Evolutionary conservation across 2,329 filamentous ascomycete genomes (phyloP).

Genomic region (Penicillium sp.): DNA sequence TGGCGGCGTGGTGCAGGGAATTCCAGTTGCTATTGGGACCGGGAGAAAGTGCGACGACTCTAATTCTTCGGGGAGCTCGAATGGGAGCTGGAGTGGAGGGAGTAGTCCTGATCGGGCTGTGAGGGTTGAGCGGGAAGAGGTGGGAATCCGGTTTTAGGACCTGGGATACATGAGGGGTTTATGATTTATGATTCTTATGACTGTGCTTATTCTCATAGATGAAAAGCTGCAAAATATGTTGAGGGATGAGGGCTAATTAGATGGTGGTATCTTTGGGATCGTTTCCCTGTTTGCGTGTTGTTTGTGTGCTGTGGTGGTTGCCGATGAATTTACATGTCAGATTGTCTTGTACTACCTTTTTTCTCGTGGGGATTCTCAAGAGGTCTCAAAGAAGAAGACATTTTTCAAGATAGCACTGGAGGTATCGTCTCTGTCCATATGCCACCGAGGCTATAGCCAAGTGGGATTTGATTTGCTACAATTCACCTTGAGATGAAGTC

Average conservation of each 20-base stretch:
- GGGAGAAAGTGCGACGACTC: conserved; percentile 56
- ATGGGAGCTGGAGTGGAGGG: conserved; percentile 54
- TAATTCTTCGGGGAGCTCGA: conserved; percentile 42
- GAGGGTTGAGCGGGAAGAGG: conserved; percentile 5
- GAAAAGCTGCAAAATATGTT: background rate
- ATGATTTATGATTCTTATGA: conserved; percentile 29
- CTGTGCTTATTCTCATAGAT: background rate
- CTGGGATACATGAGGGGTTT: background rate
- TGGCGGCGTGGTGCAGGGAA: conserved; percentile 59
- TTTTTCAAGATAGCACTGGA: too few species aligned
- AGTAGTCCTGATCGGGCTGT: conserved; percentile 52
- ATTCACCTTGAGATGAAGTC: too few species aligned
- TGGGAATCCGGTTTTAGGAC: background rate
- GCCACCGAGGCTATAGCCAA: too few species aligned
- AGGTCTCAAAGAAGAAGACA: background rate
- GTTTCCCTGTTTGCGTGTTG: conserved; percentile 3
- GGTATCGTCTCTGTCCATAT: too few species aligned
- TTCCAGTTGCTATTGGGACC: conserved; percentile 65
- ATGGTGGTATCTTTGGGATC: conserved; percentile 1
- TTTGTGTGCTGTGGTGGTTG: conserved; percentile 6
- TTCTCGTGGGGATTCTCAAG: background rate
- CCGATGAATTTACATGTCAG: conserved; percentile 9
- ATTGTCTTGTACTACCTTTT: background rate
- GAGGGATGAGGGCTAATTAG: conserved; percentile 4
- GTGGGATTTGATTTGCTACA: too few species aligned